Percentiles rank a stretch among this genome's conserved stretches.
Conservation (phyloP, 495 filamentous ascomycete genomes). For the Aspergillus carlsbadensis region DNA sequence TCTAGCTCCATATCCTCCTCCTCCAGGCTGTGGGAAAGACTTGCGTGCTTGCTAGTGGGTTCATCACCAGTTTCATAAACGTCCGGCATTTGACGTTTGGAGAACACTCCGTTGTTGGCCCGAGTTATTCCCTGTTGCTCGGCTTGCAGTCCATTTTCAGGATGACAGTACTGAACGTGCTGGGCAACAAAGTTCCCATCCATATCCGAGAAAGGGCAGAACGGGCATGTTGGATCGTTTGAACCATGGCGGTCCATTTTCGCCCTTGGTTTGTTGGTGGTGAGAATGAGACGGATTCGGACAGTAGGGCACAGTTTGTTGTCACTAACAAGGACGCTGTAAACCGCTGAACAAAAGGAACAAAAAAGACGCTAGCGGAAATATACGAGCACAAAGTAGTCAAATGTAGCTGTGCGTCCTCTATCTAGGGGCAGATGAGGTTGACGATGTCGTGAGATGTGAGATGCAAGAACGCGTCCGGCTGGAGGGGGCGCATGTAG, state of each 20-base stretch:
- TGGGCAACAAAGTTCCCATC: constrained; percentile 50
- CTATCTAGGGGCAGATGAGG: not conserved
- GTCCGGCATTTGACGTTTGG: not conserved
- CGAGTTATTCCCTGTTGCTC: constrained; percentile 11
- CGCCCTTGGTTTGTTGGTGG: not conserved
- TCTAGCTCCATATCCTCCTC: constrained; percentile 57
- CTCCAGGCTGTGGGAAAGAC: not conserved
- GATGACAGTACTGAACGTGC: constrained; percentile 56
- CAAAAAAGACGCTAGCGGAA: too few relatives aligned
- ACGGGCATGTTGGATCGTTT: constrained; percentile 42
- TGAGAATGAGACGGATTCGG: not conserved
- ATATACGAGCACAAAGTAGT: too few relatives aligned
- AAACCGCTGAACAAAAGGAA: too few relatives aligned
- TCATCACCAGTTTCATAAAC: not conserved
- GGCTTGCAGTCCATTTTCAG: constrained; percentile 40
- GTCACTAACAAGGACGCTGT: too few relatives aligned
- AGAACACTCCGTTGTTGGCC: not conserved
- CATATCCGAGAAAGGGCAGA: constrained; percentile 53
- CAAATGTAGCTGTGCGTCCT: not conserved
- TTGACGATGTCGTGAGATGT: not conserved
- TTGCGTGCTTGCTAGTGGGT: not conserved
- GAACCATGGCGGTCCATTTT: constrained; percentile 23
- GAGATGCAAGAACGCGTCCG: not conserved
- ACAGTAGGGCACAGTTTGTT: too few relatives aligned
- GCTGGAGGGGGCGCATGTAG: not conserved